A percentile compares a stretch with the other conserved stretches of the same genome.
Evolutionary conservation across 2,329 filamentous ascomycete genomes (phyloP).

Genomic region (Aspergillus floridensis): DNA sequence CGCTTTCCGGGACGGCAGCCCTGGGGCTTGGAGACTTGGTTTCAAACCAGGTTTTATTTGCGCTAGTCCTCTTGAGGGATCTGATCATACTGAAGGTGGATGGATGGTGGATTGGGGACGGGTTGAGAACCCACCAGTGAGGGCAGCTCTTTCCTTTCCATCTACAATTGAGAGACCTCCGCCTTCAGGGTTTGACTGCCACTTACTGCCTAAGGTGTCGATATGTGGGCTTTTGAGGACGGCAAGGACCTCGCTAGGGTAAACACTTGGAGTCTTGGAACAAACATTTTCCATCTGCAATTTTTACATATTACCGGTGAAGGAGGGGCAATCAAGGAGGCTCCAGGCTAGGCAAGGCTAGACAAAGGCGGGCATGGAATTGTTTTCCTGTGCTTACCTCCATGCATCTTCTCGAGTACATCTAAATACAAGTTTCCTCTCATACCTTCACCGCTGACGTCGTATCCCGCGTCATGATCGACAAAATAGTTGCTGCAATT

Average conservation of each 20-base stretch:
- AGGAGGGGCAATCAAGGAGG: neutral
- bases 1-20: no score
- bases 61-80: neutral
- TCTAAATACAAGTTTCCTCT: neutral
- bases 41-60: neutral
- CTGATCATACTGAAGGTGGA: neutral
- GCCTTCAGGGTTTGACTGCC: neutral
- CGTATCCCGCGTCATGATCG: conserved; percentile 2
- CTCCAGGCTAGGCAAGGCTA: neutral
- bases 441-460: neutral
- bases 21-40: no score
- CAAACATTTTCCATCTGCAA: neutral
- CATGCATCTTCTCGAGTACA: no score
- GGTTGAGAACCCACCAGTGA: conserved; percentile 5
- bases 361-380: neutral
- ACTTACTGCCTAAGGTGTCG: neutral
- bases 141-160: neutral
- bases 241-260: no score
- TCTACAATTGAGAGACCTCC: neutral
- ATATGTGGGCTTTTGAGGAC: neutral
- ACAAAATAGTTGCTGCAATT: neutral
- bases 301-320: neutral
- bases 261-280: neutral
- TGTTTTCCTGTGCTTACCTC: neutral
- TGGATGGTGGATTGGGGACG: neutral